Evolutionary conservation across 2,329 filamentous ascomycete genomes (phyloP).

Genomic region (Fusarium sp.): DNA sequence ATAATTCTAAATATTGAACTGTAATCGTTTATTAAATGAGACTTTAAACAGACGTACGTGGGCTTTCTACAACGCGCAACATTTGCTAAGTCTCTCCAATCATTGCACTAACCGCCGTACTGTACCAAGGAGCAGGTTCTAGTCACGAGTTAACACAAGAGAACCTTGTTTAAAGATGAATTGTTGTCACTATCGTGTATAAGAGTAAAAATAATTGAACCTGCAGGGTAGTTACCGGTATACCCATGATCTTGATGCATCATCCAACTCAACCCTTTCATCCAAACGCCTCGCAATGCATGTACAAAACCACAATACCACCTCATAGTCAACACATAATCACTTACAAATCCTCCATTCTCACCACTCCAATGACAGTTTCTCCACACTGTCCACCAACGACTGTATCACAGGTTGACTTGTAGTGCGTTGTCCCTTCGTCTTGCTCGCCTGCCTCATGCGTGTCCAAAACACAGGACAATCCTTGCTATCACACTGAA

Average conservation of each 20-base stretch:
- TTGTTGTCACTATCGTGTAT: neutral
- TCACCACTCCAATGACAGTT: constrained; percentile 49
- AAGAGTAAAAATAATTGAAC: neutral
- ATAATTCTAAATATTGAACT: neutral
- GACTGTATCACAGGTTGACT: constrained; percentile 47
- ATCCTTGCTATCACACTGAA: constrained; percentile 89
- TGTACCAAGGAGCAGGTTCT: neutral
- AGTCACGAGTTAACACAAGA: neutral
- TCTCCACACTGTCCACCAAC: constrained; percentile 42
- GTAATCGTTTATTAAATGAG: neutral
- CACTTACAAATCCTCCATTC: neutral
- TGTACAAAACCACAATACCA: neutral
- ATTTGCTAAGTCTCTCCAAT: neutral
- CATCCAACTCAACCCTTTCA: neutral
- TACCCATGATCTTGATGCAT: neutral
- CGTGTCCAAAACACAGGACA: constrained; percentile 92
- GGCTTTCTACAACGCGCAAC: neutral
- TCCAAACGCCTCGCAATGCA: constrained; percentile 12
- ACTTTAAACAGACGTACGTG: too few relatives aligned
- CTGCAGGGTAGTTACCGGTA: neutral
- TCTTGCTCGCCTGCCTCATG: constrained; percentile 66
- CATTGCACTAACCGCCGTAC: too few relatives aligned
- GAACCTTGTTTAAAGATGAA: neutral
- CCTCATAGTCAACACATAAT: neutral
- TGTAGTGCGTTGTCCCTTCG: constrained; percentile 50